phyloP scores from a whole-genome alignment of 345 rosid species.

The Laguncularia racemosa region DNA sequence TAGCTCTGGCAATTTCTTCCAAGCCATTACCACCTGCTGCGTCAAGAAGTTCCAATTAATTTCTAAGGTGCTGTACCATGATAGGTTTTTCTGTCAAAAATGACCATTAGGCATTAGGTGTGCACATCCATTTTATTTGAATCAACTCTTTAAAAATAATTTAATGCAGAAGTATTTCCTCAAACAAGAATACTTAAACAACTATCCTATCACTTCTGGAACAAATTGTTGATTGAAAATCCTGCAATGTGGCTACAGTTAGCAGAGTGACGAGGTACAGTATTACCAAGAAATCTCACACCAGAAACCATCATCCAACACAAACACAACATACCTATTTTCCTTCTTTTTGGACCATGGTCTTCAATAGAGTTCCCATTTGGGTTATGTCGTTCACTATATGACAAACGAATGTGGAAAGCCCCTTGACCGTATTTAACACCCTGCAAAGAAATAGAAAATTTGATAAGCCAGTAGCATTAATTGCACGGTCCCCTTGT shows the following conservation, averaged over 20 bases:
- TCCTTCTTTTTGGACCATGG: conserved; percentile 55
- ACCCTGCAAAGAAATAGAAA: conserved; percentile 48
- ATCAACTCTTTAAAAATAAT: too few species aligned
- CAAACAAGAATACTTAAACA: too few species aligned
- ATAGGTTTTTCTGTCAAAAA: not conserved
- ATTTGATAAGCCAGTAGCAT: conserved; percentile 5
- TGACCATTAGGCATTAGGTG: not conserved
- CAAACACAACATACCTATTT: conserved; percentile 38
- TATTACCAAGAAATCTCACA: not conserved
- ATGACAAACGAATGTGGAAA: conserved; percentile 65
- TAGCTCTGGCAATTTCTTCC: conserved; percentile 11
- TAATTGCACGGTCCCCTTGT: not conserved
- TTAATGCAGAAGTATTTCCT: too few species aligned
- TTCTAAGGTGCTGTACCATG: too few species aligned
- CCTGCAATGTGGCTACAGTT: too few species aligned
- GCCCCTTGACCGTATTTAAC: conserved; percentile 48
- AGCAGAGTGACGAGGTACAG: not conserved
- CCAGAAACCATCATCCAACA: not conserved
- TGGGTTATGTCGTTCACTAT: conserved; percentile 28
- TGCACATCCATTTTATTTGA: too few species aligned
- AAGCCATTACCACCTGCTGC: conserved; percentile 21
- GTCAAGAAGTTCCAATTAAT: not conserved
- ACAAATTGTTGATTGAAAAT: too few species aligned
- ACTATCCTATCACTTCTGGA: too few species aligned
- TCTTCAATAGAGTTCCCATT: conserved; percentile 20